phyloP scores from a whole-genome alignment of 345 rosid genomes.

The Citrus trifoliata region DNA sequence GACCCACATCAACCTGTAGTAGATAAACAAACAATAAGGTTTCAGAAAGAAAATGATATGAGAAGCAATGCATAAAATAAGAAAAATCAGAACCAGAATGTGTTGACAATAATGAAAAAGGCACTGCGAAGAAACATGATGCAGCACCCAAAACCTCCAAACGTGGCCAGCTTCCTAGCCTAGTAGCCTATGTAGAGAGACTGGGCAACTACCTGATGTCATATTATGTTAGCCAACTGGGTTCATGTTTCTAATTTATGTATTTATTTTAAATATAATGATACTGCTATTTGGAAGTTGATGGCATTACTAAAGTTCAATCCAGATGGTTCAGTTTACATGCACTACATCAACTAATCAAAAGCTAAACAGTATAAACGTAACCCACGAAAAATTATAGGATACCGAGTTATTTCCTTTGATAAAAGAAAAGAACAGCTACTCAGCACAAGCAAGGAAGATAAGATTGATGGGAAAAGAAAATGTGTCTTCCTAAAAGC shows the following conservation, averaged over 20 bases:
- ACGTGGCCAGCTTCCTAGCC: not conserved
- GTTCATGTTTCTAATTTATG: too few species aligned
- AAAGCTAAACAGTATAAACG: not conserved
- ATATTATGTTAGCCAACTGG: not conserved
- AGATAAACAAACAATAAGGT: slow-evolving; percentile 12
- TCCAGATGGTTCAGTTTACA: not conserved
- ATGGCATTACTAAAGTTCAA: not conserved
- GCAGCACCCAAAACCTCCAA: not conserved
- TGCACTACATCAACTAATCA: not conserved
- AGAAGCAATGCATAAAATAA: not conserved
- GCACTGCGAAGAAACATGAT: rapidly evolving
- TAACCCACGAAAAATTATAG: not conserved
- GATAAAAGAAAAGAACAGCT: too few species aligned
- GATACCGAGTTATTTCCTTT: not conserved
- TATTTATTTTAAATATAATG: too few species aligned
- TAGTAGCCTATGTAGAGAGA: too few species aligned
- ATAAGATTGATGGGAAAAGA: not conserved
- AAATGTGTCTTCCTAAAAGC: not conserved
- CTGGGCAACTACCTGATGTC: not conserved
- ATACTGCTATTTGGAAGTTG: not conserved
- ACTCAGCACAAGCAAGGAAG: not conserved
- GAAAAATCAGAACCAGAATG: not conserved
- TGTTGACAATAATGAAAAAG: not conserved
- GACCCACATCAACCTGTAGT: slow-evolving; percentile 88
- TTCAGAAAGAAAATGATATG: not conserved